phyloP scores from a whole-genome alignment of 129 eudicot genomes.

The Tagetes erecta region DNA sequence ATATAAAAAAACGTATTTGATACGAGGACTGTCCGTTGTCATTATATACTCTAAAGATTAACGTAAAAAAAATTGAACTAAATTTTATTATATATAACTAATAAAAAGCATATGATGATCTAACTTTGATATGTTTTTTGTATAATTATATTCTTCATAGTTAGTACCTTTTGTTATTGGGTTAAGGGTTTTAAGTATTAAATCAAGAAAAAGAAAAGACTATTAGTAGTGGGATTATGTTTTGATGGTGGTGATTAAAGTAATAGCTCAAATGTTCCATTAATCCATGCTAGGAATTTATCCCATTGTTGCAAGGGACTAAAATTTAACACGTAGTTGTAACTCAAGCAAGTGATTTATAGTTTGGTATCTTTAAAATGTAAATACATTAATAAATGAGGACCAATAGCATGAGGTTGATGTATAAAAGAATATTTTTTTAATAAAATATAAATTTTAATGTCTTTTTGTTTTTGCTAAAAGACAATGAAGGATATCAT shows the following conservation, averaged over 20 bases:
- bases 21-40: no score
- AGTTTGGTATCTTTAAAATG: constrained; percentile 13
- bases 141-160: neutral
- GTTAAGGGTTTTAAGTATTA: neutral
- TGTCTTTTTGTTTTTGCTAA: neutral
- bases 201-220: constrained; percentile 12
- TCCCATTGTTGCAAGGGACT: constrained; percentile 22
- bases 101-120: neutral
- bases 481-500: constrained; percentile 33
- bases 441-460: neutral
- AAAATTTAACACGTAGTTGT: constrained; percentile 23
- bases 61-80: neutral
- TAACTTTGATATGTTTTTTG: neutral
- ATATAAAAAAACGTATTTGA: no score
- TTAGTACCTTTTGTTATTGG: constrained; percentile 1
- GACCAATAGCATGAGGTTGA: constrained; percentile 27
- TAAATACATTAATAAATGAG: constrained; percentile 7
- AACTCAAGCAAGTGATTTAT: neutral
- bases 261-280: constrained; percentile 20
- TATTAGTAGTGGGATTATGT: constrained; percentile 29
- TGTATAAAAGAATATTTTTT: constrained; percentile 13
- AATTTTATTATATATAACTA: neutral
- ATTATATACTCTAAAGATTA: neutral
- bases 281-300: constrained; percentile 28
- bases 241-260: constrained; percentile 34